Evolutionary conservation across 1,284 basidiomycete species (phyloP).

Genomic region (Boletus semigastroideus): DNA sequence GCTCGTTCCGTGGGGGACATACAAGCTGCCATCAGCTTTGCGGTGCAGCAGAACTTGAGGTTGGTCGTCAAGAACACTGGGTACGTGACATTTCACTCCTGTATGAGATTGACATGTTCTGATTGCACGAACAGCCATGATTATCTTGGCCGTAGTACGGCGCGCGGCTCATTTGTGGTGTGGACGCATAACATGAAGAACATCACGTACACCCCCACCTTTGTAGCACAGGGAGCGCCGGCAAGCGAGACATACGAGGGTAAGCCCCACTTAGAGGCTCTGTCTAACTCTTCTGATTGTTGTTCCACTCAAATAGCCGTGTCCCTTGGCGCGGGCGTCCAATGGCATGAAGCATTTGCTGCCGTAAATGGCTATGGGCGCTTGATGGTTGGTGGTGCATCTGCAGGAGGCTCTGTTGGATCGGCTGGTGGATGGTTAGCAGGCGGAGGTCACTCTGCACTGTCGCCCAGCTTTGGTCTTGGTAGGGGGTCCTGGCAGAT

Average conservation of each 20-base stretch:
- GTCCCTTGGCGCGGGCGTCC: conserved; percentile 44
- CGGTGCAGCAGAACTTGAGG: conserved; percentile 40
- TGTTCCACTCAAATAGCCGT: conserved; percentile 24
- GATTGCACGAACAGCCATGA: conserved; percentile 30
- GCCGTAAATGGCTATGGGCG: conserved; percentile 38
- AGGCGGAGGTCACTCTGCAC: conserved; percentile 45
- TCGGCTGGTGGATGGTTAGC: no score
- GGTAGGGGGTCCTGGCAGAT: conserved; percentile 29
- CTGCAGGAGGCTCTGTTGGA: no score
- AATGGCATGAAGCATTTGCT: conserved; percentile 45
- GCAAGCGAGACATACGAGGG: no score
- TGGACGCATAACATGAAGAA: conserved; percentile 42
- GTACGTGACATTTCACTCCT: conserved; percentile 23
- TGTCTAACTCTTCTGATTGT: no score
- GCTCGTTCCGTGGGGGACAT: conserved; percentile 38
- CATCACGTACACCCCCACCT: conserved; percentile 31
- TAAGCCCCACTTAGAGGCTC: no score
- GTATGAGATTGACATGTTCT: background rate
- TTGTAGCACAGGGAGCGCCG: conserved; percentile 34
- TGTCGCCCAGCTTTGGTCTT: conserved; percentile 43
- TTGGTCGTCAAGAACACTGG: conserved; percentile 52
- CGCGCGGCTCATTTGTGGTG: conserved; percentile 37
- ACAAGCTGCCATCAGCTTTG: conserved; percentile 34
- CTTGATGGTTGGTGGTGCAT: no score
- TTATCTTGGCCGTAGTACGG: conserved; percentile 40